Base-by-base conservation (phyloP, 768 basidiomycete genomes). In the Phlegmacium glaucopus region DNA sequence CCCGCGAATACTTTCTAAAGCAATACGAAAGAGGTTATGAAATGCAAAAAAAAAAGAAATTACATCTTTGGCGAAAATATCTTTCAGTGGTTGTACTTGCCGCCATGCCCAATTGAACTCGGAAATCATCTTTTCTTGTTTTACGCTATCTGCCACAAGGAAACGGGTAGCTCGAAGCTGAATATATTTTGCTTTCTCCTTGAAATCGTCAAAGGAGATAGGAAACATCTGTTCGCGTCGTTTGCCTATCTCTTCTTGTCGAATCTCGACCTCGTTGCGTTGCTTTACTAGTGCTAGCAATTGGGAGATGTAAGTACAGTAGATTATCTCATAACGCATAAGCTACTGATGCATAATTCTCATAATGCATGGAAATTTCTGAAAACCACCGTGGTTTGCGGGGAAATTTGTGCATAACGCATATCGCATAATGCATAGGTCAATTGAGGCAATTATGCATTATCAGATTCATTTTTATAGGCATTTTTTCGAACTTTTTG, bases 101-200 rank as follows among this genome's bases (percentile, higher is more conserved):
- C 72, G 67, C 64, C 66, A 79, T 0, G 72, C 69, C 83, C 82
- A 85, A 1, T 66, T 63, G 57, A 67, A 82, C 44, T 79, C 69
- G 25, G 51, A 54, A 58, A 74, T 55, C 69, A 78, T 75, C 55
- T 51, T 72, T 44, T 83, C 81, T 50, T 72, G 67, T 28, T 62
- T 66, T 6, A 39, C 30, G 8, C 40, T 41, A 39, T 69, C 61
- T 0, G 54, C 52, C 6, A 56, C 48, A 26, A 84, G 61, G 54
- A 79, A 82, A 40, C 66, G 65, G 16, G 79, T 79, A 8, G 74
- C 66, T 2, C 80, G 72, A n/a, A 76, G 57, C 61, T 78, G 71
- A 0, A 69, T 59, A 18, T 80, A 77, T 15, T 70, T 70, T 6
- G 62, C 18, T 54, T 68, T 70, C 13, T 29, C 44, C 8, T 59